phyloP scores from a whole-genome alignment of 345 rosid genomes.

The Populus nigra region DNA sequence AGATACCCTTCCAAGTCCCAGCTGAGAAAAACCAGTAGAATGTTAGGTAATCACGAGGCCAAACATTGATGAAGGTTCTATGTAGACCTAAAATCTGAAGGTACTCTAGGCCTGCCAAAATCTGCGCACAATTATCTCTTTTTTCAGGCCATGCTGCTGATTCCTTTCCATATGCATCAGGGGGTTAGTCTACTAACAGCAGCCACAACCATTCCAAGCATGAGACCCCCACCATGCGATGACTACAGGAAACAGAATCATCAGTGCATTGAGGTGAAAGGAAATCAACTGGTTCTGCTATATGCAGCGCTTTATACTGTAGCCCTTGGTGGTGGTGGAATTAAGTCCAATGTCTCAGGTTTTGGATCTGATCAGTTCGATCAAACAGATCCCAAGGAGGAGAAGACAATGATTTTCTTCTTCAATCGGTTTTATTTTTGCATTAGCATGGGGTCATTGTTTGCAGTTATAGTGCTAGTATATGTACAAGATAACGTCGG shows the following conservation, averaged over 20 bases:
- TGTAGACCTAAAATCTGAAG: neutral
- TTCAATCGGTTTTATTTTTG: constrained; percentile 36
- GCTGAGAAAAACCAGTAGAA: neutral
- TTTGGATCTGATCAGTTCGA: constrained; percentile 95
- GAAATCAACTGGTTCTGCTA: constrained; percentile 62
- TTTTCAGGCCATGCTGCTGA: neutral
- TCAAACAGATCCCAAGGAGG: constrained; percentile 65
- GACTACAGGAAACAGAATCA: constrained; percentile 52
- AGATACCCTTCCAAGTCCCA: neutral
- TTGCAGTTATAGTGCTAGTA: constrained; percentile 68
- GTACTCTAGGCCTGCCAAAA: neutral
- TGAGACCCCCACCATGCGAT: constrained; percentile 76
- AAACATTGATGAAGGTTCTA: neutral
- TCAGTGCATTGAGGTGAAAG: constrained; percentile 65
- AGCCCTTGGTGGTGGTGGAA: constrained; percentile 87
- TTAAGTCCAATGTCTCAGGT: constrained; percentile 88
- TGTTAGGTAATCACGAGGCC: neutral
- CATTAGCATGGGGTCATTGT: constrained; percentile 77
- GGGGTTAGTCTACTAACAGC: constrained; percentile 63
- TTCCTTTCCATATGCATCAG: constrained; percentile 21
- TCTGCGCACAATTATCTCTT: neutral
- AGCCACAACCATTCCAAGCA: constrained; percentile 66
- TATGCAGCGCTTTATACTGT: constrained; percentile 75
- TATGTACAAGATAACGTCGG: constrained; percentile 87
- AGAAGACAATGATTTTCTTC: constrained; percentile 46